Conservation (phyloP, 306 rosid species). For the Lagenaria siceraria region DNA sequence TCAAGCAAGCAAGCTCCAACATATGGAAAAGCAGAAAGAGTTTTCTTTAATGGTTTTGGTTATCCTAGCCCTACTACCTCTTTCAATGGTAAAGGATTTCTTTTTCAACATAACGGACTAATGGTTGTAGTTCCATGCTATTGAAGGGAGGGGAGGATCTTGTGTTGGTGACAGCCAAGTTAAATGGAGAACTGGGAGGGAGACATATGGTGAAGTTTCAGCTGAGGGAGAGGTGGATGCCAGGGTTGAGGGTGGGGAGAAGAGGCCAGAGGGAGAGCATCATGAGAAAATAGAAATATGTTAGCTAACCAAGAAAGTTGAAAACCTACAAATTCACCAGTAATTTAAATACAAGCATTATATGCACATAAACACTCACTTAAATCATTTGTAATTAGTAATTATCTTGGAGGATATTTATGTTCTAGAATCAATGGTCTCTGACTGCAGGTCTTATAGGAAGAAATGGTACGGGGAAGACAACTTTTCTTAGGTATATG, state of each 20-base stretch:
- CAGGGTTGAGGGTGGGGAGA: not conserved
- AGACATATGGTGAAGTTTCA: not conserved
- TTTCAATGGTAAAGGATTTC: not conserved
- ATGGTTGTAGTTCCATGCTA: not conserved
- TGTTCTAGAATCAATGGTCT: not conserved
- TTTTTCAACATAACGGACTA: not conserved
- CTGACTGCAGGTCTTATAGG: constrained; percentile 68
- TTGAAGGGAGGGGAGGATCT: not conserved
- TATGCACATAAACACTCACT: not conserved
- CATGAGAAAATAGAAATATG: not conserved
- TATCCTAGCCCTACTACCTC: not conserved
- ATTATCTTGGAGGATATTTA: not conserved
- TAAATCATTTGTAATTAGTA: not conserved
- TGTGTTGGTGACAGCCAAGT: not conserved
- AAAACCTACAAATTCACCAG: not conserved
- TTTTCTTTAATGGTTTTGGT: not conserved
- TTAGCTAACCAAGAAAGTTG: not conserved
- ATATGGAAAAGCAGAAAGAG: not conserved
- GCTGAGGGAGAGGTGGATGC: not conserved
- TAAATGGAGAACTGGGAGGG: not conserved
- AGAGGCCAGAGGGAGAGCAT: not conserved
- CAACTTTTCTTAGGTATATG: constrained; percentile 94
- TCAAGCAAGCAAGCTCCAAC: not conserved
- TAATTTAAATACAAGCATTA: not conserved
- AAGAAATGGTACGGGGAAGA: constrained; percentile 94